A percentile compares a stretch with the other conserved stretches of the same genome.
Conservation (phyloP, 2,329 filamentous ascomycete genomes). For the Fusarium subglutinans region DNA sequence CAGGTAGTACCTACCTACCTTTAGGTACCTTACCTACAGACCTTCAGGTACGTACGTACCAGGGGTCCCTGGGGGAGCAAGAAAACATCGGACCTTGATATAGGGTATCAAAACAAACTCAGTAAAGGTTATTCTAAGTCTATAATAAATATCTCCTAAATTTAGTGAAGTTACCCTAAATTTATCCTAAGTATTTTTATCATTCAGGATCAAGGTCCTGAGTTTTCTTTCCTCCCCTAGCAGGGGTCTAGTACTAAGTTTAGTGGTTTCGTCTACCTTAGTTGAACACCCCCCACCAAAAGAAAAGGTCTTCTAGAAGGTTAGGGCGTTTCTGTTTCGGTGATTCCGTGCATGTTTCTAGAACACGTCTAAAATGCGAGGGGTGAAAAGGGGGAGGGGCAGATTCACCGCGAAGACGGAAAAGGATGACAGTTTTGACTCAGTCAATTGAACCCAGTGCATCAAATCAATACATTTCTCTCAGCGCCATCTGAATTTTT, state of each 20-base stretch:
- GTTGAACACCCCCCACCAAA: not conserved
- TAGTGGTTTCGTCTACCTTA: not conserved
- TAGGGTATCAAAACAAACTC: too few species aligned
- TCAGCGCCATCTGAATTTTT: not conserved
- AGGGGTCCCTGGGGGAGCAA: too few species aligned
- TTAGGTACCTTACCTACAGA: not conserved
- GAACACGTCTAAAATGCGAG: constrained; percentile 6
- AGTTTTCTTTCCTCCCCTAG: too few species aligned
- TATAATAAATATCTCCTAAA: too few species aligned
- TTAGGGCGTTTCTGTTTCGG: constrained; percentile 5
- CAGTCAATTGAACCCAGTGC: not conserved
- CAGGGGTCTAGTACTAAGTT: too few species aligned
- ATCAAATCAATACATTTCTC: not conserved
- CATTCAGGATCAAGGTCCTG: too few species aligned
- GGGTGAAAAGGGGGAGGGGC: not conserved
- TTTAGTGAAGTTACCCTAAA: too few species aligned
- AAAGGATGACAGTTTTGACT: constrained; percentile 2
- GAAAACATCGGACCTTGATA: too few species aligned
- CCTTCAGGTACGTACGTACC: not conserved
- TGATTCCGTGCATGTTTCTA: constrained; percentile 13
- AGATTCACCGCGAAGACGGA: not conserved
- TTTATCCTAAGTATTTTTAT: too few species aligned
- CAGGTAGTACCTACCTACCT: not conserved
- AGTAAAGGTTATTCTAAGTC: too few species aligned
- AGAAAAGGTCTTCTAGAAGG: constrained; percentile 15